Evolutionary conservation across 2,329 filamentous ascomycete species (phyloP).

Genomic region (Colletotrichum acutatum): DNA sequence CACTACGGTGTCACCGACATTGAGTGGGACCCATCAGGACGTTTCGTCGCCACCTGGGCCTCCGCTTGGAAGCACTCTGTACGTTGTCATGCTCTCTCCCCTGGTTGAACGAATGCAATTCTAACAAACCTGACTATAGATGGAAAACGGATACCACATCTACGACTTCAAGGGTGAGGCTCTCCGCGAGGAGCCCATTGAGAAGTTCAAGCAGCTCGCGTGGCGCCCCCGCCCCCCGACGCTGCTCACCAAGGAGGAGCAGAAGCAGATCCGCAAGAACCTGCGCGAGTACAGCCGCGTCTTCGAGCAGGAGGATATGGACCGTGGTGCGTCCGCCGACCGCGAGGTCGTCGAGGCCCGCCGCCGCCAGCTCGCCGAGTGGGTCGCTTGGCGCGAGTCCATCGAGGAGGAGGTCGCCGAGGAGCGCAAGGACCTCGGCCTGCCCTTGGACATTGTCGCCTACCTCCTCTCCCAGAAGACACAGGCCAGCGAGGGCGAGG

Average conservation of each 20-base stretch:
- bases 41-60: constrained; percentile 93
- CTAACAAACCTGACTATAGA: constrained; percentile 63
- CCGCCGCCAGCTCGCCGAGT: constrained; percentile 85
- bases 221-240: constrained; percentile 94
- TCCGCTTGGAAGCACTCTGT: constrained; percentile 96
- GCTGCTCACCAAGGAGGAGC: constrained; percentile 95
- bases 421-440: constrained; percentile 75
- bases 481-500: constrained; percentile 70
- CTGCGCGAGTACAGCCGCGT: constrained; percentile 94
- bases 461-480: constrained; percentile 67
- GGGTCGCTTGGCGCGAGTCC: constrained; percentile 83
- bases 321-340: constrained; percentile 93
- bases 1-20: constrained; percentile 98
- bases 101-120: neutral
- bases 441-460: constrained; percentile 74
- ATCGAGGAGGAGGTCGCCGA: constrained; percentile 78
- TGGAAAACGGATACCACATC: constrained; percentile 99
- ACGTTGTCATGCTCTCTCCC: constrained; percentile 56
- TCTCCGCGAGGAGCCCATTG: constrained; percentile 89
- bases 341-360: constrained; percentile 91
- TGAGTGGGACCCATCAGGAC: constrained; percentile 96
- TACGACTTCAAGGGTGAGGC: constrained; percentile 95
- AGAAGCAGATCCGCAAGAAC: constrained; percentile 98
- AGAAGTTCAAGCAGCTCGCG: constrained; percentile 97
- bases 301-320: constrained; percentile 95